These are phyloP conservation scores for Plasmodium chabaudi DNA, from an alignment of 169 alveolate genomes.

Conservation along the genomic window DNA sequence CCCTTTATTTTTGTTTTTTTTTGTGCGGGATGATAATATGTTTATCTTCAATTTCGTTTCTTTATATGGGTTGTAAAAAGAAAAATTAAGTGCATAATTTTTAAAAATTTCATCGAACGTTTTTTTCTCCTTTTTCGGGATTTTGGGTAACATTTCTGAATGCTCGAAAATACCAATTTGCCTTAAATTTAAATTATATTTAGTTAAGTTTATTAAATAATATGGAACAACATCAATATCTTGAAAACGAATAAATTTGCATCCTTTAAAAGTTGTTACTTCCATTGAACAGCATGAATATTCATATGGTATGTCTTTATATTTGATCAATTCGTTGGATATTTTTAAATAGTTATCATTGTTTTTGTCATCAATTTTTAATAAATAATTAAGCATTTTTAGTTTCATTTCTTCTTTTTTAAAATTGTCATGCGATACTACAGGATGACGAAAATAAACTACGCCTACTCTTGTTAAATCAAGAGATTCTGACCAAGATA, in stretches of 20 bases:
- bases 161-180: constrained; percentile 74
- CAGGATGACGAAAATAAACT: constrained; percentile 75
- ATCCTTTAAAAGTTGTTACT: constrained; percentile 71
- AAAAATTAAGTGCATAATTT: constrained; percentile 74
- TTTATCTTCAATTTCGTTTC: constrained; percentile 51
- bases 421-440: constrained; percentile 47
- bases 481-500: constrained; percentile 72
- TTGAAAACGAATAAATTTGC: constrained; percentile 75
- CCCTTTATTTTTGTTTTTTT: constrained; percentile 10
- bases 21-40: constrained; percentile 10
- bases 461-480: constrained; percentile 72
- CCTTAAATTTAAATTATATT: constrained; percentile 47
- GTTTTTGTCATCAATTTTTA: constrained; percentile 35
- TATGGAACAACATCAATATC: constrained; percentile 76
- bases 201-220: constrained; percentile 67
- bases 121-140: constrained; percentile 45
- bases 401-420: constrained; percentile 62
- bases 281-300: constrained; percentile 77
- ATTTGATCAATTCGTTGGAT: constrained; percentile 31
- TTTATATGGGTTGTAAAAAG: constrained; percentile 74
- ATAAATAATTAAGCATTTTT: constrained; percentile 32
- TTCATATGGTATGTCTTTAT: constrained; percentile 44
- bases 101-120: constrained; percentile 63
- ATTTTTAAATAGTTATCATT: constrained; percentile 16
- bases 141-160: constrained; percentile 55